Evolutionary conservation across 352 stramenopile genomes (phyloP).

Genomic region (Thalassiosira hispida): DNA sequence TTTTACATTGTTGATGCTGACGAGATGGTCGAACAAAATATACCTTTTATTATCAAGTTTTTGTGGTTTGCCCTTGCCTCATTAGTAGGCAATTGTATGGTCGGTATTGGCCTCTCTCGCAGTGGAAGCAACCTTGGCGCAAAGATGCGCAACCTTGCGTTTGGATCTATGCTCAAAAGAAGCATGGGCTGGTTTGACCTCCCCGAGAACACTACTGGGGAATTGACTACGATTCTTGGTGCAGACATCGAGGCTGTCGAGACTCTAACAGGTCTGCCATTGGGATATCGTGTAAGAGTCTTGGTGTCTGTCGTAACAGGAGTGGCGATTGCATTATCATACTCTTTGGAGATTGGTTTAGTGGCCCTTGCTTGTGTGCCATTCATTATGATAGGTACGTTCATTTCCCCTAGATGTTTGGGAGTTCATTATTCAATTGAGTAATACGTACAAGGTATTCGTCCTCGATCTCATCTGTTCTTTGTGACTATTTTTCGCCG

Average conservation of each 20-base stretch:
- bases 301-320: slow-evolving; percentile 44
- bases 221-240: slow-evolving; percentile 43
- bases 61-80: slow-evolving; percentile 48
- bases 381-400: slow-evolving; percentile 73
- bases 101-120: slow-evolving; percentile 49
- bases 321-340: slow-evolving; percentile 59
- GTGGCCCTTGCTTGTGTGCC: slow-evolving; percentile 78
- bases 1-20: slow-evolving; percentile 53
- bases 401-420: no score
- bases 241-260: slow-evolving; percentile 49
- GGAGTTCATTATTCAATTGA: no score
- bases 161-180: slow-evolving; percentile 42
- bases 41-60: slow-evolving; percentile 35
- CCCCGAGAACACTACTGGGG: slow-evolving; percentile 40
- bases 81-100: slow-evolving; percentile 53
- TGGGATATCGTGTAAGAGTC: slow-evolving; percentile 46
- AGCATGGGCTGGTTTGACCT: slow-evolving; percentile 55
- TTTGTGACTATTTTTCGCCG: no score
- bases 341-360: slow-evolving; percentile 74
- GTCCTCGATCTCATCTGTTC: no score
- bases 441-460: no score
- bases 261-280: slow-evolving; percentile 26
- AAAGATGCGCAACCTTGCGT: slow-evolving; percentile 37
- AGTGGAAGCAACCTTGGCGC: slow-evolving; percentile 36
- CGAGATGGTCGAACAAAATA: slow-evolving; percentile 47